Evolutionary conservation across 2,329 filamentous ascomycete species (phyloP), one percentile per base, ranked within the genome.

Genomic region (Akanthomyces muscarius): DNA sequence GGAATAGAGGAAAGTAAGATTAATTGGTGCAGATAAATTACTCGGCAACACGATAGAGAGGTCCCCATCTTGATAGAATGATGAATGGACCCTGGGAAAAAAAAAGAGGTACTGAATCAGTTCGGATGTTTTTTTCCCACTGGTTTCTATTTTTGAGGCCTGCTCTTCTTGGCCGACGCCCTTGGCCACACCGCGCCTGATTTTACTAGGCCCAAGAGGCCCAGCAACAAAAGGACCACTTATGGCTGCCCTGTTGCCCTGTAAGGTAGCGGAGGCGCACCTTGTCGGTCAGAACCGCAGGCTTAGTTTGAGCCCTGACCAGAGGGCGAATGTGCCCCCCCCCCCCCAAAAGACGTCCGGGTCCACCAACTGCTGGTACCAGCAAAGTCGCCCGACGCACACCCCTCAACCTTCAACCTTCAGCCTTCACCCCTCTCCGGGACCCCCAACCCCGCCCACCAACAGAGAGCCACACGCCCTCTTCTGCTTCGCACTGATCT

Each of bases 121-220:
- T 54, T 54, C 16, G 8, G 33, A 54, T 41, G 33, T 36, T 54
- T 41, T 41, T 41, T 54, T 3, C 36, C 45, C 52, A 41, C 52
- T 54, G 21, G 14, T 16, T 54, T 54, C 52, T 54, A 54, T 54
- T 54, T 54, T 54, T 21, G 52, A 41, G 36, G 33, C 52, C 33
- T 48, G 14, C 33, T 41, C n/a, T 21, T 41, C 52, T 42, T 54
- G 36, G 52, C 52, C 36, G 52, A 41, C 33, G 36, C 36, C 33
- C 45, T 48, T 28, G 23, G 14, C 45, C 45, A 48, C 45, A 25
- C 45, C 45, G 45, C 45, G 45, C 45, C 45, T 48, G 45, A 23
- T 25, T 47, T 47, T 48, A 4, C 13, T 3, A 41, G 38, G 13
- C 13, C 38, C 14, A 41, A 5, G 3, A 41, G 38, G 13, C 13